Evolutionary conservation across 768 basidiomycete species (phyloP).

Genomic region (Termitomyces bulborhizus): DNA sequence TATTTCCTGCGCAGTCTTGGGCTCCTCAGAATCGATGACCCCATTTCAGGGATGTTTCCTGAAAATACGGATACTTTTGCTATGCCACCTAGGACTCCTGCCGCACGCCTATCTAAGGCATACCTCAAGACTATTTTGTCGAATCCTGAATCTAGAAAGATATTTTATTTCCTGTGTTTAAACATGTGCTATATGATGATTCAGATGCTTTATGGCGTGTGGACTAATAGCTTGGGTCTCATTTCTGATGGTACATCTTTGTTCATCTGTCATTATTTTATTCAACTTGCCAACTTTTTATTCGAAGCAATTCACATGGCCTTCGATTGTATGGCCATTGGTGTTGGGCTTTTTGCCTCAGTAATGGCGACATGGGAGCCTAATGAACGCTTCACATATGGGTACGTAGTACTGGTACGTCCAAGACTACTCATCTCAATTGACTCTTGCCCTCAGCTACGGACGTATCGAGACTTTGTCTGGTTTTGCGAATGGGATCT

Average conservation of each 20-base stretch:
- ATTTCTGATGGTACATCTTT: slow-evolving; percentile 81
- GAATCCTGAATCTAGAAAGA: slow-evolving; percentile 89
- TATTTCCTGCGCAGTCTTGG: neutral
- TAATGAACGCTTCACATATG: slow-evolving; percentile 92
- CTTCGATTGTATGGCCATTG: slow-evolving; percentile 97
- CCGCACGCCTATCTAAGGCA: slow-evolving; percentile 48
- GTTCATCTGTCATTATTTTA: neutral
- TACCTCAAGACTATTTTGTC: slow-evolving; percentile 89
- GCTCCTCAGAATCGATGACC: neutral
- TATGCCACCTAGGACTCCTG: slow-evolving; percentile 41
- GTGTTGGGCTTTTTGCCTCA: slow-evolving; percentile 89
- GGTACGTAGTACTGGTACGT: slow-evolving; percentile 38
- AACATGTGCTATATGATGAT: slow-evolving; percentile 96
- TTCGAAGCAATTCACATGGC: slow-evolving; percentile 94
- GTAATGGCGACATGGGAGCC: slow-evolving; percentile 99
- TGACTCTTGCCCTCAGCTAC: slow-evolving; percentile 49
- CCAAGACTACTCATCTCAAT: neutral
- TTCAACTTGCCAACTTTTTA: slow-evolving; percentile 1
- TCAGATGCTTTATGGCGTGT: slow-evolving; percentile 95
- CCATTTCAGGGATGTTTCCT: slow-evolving; percentile 45
- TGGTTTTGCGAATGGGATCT: slow-evolving; percentile 97
- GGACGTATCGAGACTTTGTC: slow-evolving; percentile 95
- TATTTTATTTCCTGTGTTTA: slow-evolving; percentile 93
- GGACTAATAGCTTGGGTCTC: slow-evolving; percentile 94
- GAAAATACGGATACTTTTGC: slow-evolving; percentile 36